Conservation (phyloP, 257 asterid genomes). For the Solanum gracilifrons region DNA sequence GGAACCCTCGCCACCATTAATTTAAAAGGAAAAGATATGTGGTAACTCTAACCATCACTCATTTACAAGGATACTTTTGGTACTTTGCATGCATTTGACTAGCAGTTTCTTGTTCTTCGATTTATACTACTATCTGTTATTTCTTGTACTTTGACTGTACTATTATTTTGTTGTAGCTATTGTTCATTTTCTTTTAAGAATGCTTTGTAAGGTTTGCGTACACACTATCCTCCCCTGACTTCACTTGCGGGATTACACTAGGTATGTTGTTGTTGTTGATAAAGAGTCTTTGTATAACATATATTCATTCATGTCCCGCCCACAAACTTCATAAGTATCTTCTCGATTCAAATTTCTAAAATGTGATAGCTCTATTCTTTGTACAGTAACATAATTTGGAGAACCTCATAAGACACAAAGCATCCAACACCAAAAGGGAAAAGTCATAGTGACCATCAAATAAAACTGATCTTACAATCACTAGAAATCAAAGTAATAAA, state of each 20-base stretch:
- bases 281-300: neutral
- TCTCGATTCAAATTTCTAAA: neutral
- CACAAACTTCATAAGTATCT: neutral
- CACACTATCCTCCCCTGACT: neutral
- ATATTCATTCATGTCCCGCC: neutral
- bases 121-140: neutral
- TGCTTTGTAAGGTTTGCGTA: neutral
- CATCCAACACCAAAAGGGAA: neutral
- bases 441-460: neutral
- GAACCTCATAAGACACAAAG: neutral
- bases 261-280: neutral
- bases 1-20: neutral
- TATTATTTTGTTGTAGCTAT: neutral
- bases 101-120: neutral
- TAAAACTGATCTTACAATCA: neutral
- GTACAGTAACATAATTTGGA: neutral
- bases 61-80: neutral
- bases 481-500: neutral
- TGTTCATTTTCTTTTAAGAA: neutral
- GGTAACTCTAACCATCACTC: neutral
- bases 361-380: neutral
- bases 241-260: neutral
- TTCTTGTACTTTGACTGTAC: neutral
- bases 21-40: neutral
- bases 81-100: neutral